Evolutionary conservation across 805 yeast genomes (phyloP), one percentile per base, ranked within the genome.

Genomic region (Kuraishia cidri): DNA sequence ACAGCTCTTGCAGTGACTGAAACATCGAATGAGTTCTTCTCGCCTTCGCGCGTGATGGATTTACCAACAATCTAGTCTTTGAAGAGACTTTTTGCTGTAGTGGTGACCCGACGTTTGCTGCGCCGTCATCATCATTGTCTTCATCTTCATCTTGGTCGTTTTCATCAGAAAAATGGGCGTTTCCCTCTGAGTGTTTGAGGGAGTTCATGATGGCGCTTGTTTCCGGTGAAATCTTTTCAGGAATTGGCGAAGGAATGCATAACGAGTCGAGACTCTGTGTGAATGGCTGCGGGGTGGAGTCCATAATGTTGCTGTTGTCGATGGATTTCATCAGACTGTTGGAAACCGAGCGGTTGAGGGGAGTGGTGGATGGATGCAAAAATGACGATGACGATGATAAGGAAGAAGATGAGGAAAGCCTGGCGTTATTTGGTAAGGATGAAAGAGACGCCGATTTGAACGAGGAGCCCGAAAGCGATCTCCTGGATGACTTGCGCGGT

Each of bases 21-120:
- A 16, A 24, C 33, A 31, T 31, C 14, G 33, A 31, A 11, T 31
- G 33, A 4, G 33, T 31, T 4, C 33, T n/a, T 7, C 33, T 24
- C 15, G 12, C 33, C 14, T 31, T 31, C 7, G 7, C 18, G 19
- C 29, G n/a, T 5, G 22, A 17, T 5, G 15, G n/a, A 7, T 26
- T 15, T 6, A 12, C 29, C 6, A 21, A 23, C 26, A 22, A 17
- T 10, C 32, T n/a, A 4, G 14, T n/a, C 16, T 30, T 21, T 6
- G 15, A 17, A 14, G 12, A 11, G n/a, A 30, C 11, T 5, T 26
- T 15, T 14, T 31, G 33, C 20, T 31, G 33, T 5, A 31, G 33
- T 7, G 33, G 33, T 5, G 33, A 31, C 4, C 33, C 33, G 6
- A 31, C 24, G 16, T 27, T 17, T 4, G 30, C 15, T n/a, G 30